Evolutionary conservation across 176 grass and related monocot genomes (phyloP).

Genomic region (Poa pratensis): DNA sequence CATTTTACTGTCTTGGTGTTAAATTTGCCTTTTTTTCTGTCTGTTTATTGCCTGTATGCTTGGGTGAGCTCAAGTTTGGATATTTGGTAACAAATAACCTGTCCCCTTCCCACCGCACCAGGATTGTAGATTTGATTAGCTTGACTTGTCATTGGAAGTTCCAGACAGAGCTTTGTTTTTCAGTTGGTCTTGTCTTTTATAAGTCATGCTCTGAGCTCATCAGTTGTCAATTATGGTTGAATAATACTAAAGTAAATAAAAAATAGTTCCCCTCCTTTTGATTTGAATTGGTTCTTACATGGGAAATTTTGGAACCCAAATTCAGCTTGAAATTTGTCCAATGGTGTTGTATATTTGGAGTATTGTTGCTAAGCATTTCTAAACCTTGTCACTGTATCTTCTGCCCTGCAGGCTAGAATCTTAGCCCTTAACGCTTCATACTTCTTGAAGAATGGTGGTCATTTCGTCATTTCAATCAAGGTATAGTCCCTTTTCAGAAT

Average conservation of each 20-base stretch:
- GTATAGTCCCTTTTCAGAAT: too few species aligned
- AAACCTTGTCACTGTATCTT: slow-evolving; percentile 5
- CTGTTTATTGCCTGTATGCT: neutral
- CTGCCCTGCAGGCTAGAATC: slow-evolving; percentile 76
- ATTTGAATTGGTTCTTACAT: neutral
- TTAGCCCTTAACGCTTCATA: slow-evolving; percentile 85
- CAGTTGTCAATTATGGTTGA: too few species aligned
- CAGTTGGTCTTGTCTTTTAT: neutral
- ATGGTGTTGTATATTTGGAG: neutral
- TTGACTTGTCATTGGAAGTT: neutral
- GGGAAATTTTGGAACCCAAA: neutral
- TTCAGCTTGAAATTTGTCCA: neutral
- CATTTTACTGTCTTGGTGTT: neutral
- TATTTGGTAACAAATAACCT: neutral
- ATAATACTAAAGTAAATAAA: neutral
- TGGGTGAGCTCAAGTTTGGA: neutral
- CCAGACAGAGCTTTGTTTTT: neutral
- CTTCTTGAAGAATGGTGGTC: slow-evolving; percentile 90
- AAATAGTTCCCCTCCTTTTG: neutral
- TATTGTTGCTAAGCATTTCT: neutral
- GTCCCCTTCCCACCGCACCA: neutral
- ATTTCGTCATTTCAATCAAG: slow-evolving; percentile 97
- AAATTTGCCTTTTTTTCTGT: neutral
- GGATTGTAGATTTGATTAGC: neutral
- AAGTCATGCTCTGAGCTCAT: neutral